phyloP scores from a whole-genome alignment of 805 yeast genomes.

The Henningerozyma blattae region DNA sequence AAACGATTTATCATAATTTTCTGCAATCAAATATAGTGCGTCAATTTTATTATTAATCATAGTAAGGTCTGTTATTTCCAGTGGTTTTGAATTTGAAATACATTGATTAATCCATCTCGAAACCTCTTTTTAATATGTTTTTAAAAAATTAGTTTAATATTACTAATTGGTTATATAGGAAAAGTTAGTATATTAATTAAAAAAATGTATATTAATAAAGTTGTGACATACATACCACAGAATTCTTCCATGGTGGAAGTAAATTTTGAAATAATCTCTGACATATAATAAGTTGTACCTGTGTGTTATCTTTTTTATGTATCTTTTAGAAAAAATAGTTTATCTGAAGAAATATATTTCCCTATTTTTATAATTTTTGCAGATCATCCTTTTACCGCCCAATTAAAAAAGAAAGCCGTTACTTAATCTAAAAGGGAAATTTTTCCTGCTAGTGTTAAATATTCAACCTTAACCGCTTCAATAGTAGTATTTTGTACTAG shows the following conservation, averaged over 20 bases:
- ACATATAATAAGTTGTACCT: conserved; percentile 6
- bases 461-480: too few relatives aligned
- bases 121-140: conserved; percentile 6
- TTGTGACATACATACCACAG: conserved; percentile 11
- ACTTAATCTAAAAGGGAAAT: too few relatives aligned
- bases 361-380: too few relatives aligned
- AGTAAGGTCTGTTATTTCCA: neutral
- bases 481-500: too few relatives aligned
- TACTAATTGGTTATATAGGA: neutral
- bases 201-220: neutral
- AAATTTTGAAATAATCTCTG: conserved; percentile 10
- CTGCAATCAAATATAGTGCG: conserved; percentile 22
- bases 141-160: neutral
- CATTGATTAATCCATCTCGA: conserved; percentile 13
- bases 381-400: too few relatives aligned
- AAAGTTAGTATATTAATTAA: neutral
- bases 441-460: too few relatives aligned
- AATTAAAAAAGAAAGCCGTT: too few relatives aligned
- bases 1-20: conserved; percentile 21
- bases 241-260: conserved; percentile 12
- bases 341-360: too few relatives aligned
- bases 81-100: conserved; percentile 3
- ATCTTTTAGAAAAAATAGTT: too few relatives aligned
- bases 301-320: too few relatives aligned
- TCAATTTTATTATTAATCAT: conserved; percentile 9